Conservation (phyloP, 1,284 basidiomycete species). For the Calocybe gambosa region DNA sequence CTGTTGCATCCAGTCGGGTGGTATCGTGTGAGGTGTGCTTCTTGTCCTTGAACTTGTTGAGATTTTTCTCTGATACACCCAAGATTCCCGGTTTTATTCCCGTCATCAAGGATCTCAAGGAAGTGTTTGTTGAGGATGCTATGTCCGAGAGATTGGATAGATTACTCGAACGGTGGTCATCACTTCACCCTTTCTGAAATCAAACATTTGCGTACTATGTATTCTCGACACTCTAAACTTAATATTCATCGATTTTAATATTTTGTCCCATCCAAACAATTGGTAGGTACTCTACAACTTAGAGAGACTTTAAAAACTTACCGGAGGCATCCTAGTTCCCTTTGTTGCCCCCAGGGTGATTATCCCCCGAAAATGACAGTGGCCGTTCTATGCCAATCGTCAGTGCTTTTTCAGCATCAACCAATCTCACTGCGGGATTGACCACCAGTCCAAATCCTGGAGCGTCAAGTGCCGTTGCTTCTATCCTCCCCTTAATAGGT, state of each 20-base stretch:
- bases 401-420: constrained; percentile 16
- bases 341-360: background rate
- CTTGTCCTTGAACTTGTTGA: background rate
- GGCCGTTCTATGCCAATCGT: constrained; percentile 10
- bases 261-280: background rate
- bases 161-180: constrained; percentile 17
- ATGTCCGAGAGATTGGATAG: constrained; percentile 16
- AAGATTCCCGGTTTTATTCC: constrained; percentile 23
- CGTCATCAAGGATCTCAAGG: constrained; percentile 14
- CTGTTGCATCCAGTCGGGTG: constrained; percentile 9
- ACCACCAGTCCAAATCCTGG: constrained; percentile 45
- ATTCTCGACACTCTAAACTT: background rate
- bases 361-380: background rate
- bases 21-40: constrained; percentile 11
- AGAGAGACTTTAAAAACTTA: background rate
- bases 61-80: background rate
- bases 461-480: constrained; percentile 29
- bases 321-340: background rate
- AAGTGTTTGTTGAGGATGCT: constrained; percentile 15
- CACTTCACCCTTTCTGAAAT: constrained; percentile 12
- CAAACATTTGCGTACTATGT: background rate
- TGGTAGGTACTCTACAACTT: background rate
- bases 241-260: background rate
- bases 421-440: constrained; percentile 33
- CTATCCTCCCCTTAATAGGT: constrained; percentile 37